These are phyloP conservation scores for Fusarium begoniae DNA, from an alignment of 2,329 filamentous ascomycete genomes.

Conservation along the genomic window DNA sequence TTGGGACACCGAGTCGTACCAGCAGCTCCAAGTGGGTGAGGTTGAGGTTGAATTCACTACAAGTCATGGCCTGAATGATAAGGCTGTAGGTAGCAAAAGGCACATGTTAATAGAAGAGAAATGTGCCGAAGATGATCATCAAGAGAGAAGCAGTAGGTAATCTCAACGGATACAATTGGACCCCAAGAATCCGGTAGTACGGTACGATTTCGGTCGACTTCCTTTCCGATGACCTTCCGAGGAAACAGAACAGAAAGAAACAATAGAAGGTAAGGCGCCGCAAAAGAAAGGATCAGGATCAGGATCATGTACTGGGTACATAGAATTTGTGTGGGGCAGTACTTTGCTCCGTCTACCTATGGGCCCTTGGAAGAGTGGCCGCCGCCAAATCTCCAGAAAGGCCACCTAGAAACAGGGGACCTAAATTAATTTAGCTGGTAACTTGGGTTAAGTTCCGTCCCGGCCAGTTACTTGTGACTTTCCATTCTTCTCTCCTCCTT, in stretches of 20 bases:
- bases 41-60: background rate
- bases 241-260: constrained; percentile 5
- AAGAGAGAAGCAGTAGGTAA: background rate
- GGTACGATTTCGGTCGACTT: background rate
- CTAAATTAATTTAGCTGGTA: constrained; percentile 24
- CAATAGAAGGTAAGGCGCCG: constrained; percentile 3
- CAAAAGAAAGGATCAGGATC: background rate
- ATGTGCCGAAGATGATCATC: background rate
- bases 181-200: background rate
- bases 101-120: background rate
- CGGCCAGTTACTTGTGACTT: constrained; percentile 14
- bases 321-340: constrained; percentile 2
- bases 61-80: constrained; percentile 18
- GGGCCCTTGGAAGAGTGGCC: constrained; percentile 1
- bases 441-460: constrained; percentile 4
- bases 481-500: constrained; percentile 23
- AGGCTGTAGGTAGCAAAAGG: background rate
- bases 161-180: background rate
- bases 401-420: constrained; percentile 34
- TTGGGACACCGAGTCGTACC: constrained; percentile 40
- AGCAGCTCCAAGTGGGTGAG: constrained; percentile 10
- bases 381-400: constrained; percentile 27
- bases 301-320: constrained; percentile 4
- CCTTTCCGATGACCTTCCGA: constrained; percentile 20
- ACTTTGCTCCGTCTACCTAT: background rate